Conservation (phyloP, 1,284 basidiomycete genomes). For the Apiotrichum gamsii region DNA sequence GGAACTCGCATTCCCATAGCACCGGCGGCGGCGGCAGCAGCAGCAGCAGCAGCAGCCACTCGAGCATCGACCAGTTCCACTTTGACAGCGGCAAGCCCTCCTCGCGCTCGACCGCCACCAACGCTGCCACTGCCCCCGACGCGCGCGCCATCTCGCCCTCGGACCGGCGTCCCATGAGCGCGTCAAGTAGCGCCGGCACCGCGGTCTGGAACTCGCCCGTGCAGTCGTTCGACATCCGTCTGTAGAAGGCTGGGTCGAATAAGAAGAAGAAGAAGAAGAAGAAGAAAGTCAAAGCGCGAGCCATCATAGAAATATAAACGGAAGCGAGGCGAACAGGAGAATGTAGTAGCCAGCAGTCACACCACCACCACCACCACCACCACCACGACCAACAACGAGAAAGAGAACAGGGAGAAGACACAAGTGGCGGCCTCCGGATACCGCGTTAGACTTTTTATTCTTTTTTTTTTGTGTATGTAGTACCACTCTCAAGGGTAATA, state of each 20-base stretch:
- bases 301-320: neutral
- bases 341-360: neutral
- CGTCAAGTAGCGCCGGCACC: constrained; percentile 6
- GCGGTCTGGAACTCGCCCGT: constrained; percentile 7
- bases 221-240: constrained; percentile 10
- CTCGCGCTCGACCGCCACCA: neutral
- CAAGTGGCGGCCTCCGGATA: too few relatives aligned
- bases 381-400: neutral
- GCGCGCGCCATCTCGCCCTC: constrained; percentile 4
- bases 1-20: too few relatives aligned
- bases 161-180: constrained; percentile 7
- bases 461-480: too few relatives aligned
- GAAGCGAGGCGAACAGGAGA: neutral
- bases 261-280: neutral
- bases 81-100: too few relatives aligned
- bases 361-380: neutral
- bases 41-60: too few relatives aligned
- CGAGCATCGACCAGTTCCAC: too few relatives aligned
- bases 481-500: too few relatives aligned
- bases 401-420: too few relatives aligned
- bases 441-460: too few relatives aligned
- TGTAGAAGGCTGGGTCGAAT: too few relatives aligned
- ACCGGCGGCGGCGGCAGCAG: too few relatives aligned
- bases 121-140: neutral
- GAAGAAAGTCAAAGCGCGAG: neutral